Percentiles rank a stretch among this genome's conserved stretches.
Evolutionary conservation across 2,329 filamentous ascomycete genomes (phyloP).

Genomic region (Pseudopithomyces maydicus): DNA sequence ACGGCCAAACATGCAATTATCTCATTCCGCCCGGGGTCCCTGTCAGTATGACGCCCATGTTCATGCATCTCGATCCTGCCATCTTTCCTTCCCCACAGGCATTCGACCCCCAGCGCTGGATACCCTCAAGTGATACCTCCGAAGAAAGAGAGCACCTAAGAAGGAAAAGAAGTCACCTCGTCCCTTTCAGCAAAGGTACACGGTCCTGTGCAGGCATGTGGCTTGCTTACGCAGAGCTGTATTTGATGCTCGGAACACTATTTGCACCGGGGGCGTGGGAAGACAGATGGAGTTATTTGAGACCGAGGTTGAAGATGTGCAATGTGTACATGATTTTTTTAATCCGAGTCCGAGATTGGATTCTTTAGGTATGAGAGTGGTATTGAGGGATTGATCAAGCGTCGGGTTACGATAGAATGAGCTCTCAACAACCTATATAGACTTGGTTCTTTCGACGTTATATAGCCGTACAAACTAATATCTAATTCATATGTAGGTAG

Average conservation of each 20-base stretch:
- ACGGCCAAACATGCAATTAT: slow-evolving; percentile 8
- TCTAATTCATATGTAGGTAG: too few species aligned
- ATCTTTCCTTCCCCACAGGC: slow-evolving; percentile 21
- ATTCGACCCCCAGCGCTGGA: slow-evolving; percentile 33
- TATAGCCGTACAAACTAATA: not conserved
- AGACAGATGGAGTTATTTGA: slow-evolving; percentile 15
- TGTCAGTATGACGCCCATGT: slow-evolving; percentile 33
- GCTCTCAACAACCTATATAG: too few species aligned
- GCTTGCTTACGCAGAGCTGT: slow-evolving; percentile 20
- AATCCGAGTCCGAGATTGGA: slow-evolving; percentile 23
- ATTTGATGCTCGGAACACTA: slow-evolving; percentile 25
- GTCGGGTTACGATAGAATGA: not conserved
- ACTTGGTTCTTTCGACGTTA: not conserved
- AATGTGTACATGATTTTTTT: slow-evolving; percentile 33
- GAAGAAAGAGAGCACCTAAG: not conserved
- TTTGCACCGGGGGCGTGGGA: slow-evolving; percentile 14
- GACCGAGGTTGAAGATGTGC: slow-evolving; percentile 18
- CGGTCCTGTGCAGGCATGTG: slow-evolving; percentile 35
- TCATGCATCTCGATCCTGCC: slow-evolving; percentile 24
- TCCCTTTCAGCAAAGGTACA: slow-evolving; percentile 36
- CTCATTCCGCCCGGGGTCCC: slow-evolving; percentile 21
- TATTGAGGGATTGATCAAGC: not conserved
- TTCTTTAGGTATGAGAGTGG: slow-evolving; percentile 30
- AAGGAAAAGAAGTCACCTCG: slow-evolving; percentile 24
- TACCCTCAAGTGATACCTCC: slow-evolving; percentile 5